Evolutionary conservation across 2,329 filamentous ascomycete genomes (phyloP).

Genomic region (Fusarium tupiense): DNA sequence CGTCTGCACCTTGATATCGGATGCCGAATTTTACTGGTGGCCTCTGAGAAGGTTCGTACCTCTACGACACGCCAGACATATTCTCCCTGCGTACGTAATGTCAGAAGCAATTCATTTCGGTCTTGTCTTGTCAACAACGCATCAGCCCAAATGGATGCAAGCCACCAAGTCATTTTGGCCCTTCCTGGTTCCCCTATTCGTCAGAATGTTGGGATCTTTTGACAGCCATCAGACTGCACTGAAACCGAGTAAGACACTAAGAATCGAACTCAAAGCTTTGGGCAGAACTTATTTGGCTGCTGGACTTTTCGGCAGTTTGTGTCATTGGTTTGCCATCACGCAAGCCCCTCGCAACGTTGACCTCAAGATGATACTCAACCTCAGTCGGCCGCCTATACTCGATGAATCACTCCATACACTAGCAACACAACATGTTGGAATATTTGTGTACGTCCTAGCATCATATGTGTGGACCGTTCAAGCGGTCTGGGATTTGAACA

Average conservation of each 20-base stretch:
- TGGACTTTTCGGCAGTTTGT: not conserved
- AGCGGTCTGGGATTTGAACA: not conserved
- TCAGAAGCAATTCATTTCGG: not conserved
- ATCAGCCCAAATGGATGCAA: no score
- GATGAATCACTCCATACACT: rapidly evolving
- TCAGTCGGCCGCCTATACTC: no score
- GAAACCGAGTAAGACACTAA: rapidly evolving
- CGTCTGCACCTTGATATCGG: not conserved
- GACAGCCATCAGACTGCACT: no score
- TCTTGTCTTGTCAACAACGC: not conserved
- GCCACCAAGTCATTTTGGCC: not conserved
- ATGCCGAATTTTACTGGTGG: not conserved
- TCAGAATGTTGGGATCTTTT: not conserved
- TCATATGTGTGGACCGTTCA: not conserved
- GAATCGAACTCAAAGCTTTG: not conserved
- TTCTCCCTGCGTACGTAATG: not conserved
- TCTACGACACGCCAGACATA: not conserved
- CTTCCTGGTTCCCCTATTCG: not conserved
- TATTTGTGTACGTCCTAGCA: not conserved
- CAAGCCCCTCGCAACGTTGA: no score
- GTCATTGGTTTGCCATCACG: not conserved
- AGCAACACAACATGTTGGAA: rapidly evolving
- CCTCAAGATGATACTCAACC: no score
- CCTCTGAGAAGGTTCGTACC: not conserved
- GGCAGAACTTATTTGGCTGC: not conserved